phyloP scores from a whole-genome alignment of 2,329 filamentous ascomycete species.

The Aspergillus novofumigatus region DNA sequence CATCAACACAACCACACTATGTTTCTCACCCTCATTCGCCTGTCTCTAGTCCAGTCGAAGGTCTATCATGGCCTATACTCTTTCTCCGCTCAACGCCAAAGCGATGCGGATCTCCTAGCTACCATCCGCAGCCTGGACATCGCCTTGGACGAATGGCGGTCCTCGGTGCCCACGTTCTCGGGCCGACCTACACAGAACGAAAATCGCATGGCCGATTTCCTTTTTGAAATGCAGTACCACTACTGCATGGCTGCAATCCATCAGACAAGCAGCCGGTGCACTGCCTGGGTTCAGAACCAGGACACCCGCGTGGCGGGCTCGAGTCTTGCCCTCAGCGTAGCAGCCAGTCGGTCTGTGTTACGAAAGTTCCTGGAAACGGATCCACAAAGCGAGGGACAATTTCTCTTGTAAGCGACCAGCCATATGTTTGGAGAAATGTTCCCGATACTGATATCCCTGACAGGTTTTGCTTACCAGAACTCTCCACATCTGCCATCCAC shows the following conservation, averaged over 20 bases:
- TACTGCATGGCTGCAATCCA: conserved; percentile 12
- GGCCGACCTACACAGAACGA: not conserved
- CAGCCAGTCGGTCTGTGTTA: conserved; percentile 9
- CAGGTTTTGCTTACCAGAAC: conserved; percentile 8
- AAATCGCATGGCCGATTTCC: not conserved
- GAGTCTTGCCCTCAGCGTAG: conserved; percentile 7
- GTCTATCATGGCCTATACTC: conserved; percentile 7
- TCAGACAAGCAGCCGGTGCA: conserved; percentile 10
- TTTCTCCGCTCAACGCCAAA: not conserved
- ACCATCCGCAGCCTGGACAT: conserved; percentile 8
- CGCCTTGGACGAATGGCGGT: conserved; percentile 6
- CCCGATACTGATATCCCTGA: not conserved
- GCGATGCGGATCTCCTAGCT: conserved; percentile 4
- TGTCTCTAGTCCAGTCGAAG: conserved; percentile 5
- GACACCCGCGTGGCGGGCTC: conserved; percentile 2
- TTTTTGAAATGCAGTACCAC: conserved; percentile 10
- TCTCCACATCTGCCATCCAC: conserved; percentile 3
- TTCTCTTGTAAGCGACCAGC: not conserved
- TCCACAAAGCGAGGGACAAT: not conserved
- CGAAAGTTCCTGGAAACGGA: conserved; percentile 1
- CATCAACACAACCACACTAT: not conserved
- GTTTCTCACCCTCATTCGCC: conserved; percentile 1
- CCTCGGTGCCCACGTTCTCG: conserved; percentile 2
- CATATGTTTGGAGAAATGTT: not conserved
- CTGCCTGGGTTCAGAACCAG: conserved; percentile 4